phyloP scores from a whole-genome alignment of 2,329 filamentous ascomycete genomes.

The Aspergillus alliaceus region DNA sequence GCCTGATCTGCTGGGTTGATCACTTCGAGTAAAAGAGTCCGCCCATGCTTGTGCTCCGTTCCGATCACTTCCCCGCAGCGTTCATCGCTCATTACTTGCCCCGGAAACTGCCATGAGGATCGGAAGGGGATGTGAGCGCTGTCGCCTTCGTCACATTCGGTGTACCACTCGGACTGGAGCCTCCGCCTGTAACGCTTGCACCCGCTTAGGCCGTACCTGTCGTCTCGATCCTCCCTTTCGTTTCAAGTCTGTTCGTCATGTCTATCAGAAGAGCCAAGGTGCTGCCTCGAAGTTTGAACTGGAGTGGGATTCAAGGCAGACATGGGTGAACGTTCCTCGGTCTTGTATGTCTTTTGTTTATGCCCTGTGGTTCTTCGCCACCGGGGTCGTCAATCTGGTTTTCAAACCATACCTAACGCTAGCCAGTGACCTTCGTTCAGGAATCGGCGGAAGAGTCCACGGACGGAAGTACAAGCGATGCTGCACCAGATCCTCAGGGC shows the following conservation, averaged over 20 bases:
- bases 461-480: constrained; percentile 4
- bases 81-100: constrained; percentile 11
- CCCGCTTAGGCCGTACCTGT: constrained; percentile 28
- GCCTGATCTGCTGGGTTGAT: constrained; percentile 1
- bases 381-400: no score
- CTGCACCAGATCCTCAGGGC: neutral
- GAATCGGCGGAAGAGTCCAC: constrained; percentile 20
- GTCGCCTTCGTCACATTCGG: constrained; percentile 38
- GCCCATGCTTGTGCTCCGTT: constrained; percentile 11
- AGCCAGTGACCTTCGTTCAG: constrained; percentile 28
- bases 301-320: constrained; percentile 30
- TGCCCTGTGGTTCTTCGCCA: neutral
- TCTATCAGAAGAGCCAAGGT: constrained; percentile 33
- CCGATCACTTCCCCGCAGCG: constrained; percentile 6
- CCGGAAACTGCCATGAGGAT: constrained; percentile 29
- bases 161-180: constrained; percentile 30
- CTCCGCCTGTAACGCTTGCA: constrained; percentile 30
- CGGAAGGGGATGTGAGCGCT: constrained; percentile 34
- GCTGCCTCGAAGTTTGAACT: constrained; percentile 28
- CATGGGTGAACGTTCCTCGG: constrained; percentile 32
- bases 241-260: constrained; percentile 34
- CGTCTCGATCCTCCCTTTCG: constrained; percentile 35
- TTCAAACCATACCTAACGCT: neutral
- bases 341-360: constrained; percentile 20
- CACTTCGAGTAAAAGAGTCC: neutral